Evolutionary conservation across 495 filamentous ascomycete species (phyloP), one percentile per base, ranked within the genome.

Genomic region (Neurospora sp.): DNA sequence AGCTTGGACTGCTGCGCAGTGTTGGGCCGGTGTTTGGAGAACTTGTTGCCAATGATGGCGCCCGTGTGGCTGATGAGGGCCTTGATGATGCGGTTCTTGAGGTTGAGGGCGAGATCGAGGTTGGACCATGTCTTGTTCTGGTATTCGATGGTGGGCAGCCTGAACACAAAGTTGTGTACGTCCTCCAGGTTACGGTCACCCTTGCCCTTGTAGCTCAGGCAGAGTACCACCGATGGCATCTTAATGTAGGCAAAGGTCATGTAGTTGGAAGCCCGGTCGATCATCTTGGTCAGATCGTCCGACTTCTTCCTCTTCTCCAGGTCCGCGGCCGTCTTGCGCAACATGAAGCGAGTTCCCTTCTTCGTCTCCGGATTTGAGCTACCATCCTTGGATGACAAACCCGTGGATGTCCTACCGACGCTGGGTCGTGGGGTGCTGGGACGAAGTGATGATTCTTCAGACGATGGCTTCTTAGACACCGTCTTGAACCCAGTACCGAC

Each of bases 51-150:
- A 73, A 99, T 91, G 77, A 99, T 98, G 70, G 96, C 94, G 31
- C 94, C 95, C 3, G 94, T 93, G 81, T 99, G 96, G 39, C 93
- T 95, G 77, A 99, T 94, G 27, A 99, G 87, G 1, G 96, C 96
- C 77, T 92, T 91, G 81, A 97, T 96, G 75, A 98, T 92, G 72
- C 96, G 94, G 76, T 92, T 93, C 86, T 99, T 98, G 66, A 99
- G 84, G 23, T 92, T 91, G 70, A 98, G 84, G 1, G 95, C 94
- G 12, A 99, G 88, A 75, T 99, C 96, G 9, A 98, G 89, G 80
- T 98, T 98, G 20, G 95, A 98, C 96, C 96, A 99, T 11, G 94
- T 98, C 83, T 98, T 98, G 85, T 99, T 98, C 70, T 93, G 88
- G 80, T 97, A 98, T 79, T 99, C 96, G 46, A 99, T 89, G 18